Conservation (phyloP, 345 rosid genomes). For the Laguncularia racemosa region DNA sequence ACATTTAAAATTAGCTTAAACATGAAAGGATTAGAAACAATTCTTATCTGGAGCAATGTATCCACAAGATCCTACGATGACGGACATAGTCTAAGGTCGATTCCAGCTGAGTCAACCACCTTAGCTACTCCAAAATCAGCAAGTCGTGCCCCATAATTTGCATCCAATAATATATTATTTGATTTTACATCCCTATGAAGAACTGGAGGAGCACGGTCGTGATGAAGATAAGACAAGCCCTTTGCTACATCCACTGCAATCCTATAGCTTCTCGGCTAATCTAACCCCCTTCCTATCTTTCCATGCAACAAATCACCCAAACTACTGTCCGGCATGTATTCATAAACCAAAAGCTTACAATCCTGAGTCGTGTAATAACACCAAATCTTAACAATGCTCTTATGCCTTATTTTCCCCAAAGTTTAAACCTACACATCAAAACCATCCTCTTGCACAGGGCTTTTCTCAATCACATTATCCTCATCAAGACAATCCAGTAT, state of each 20-base stretch:
- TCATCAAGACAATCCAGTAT: slow-evolving; percentile 80
- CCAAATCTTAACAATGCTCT: slow-evolving; percentile 95
- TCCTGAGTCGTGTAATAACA: slow-evolving; percentile 87
- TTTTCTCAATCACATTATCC: slow-evolving; percentile 85
- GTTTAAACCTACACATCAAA: slow-evolving; percentile 85
- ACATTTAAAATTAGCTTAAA: too few relatives aligned
- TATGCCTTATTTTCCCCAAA: slow-evolving; percentile 94
- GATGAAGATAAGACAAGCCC: slow-evolving; percentile 93
- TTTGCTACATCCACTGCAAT: slow-evolving; percentile 84
- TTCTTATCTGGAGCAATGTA: slow-evolving; percentile 90
- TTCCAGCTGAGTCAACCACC: slow-evolving; percentile 65
- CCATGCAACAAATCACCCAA: slow-evolving; percentile 91
- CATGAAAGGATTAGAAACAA: slow-evolving; percentile 11
- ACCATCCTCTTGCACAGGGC: slow-evolving; percentile 54
- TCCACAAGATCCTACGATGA: slow-evolving; percentile 94
- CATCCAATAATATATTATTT: slow-evolving; percentile 86
- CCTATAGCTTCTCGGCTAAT: slow-evolving; percentile 79
- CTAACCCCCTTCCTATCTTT: slow-evolving; percentile 69
- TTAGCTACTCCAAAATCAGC: slow-evolving; percentile 99
- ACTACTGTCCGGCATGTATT: slow-evolving; percentile 95
- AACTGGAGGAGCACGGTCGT: slow-evolving; percentile 87
- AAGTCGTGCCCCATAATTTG: slow-evolving; percentile 77
- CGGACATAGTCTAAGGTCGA: slow-evolving; percentile 86
- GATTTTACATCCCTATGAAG: slow-evolving; percentile 97
- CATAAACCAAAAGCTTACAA: slow-evolving; percentile 93